Conservation (phyloP, 495 filamentous ascomycete species). For the Penicillium lagena region DNA sequence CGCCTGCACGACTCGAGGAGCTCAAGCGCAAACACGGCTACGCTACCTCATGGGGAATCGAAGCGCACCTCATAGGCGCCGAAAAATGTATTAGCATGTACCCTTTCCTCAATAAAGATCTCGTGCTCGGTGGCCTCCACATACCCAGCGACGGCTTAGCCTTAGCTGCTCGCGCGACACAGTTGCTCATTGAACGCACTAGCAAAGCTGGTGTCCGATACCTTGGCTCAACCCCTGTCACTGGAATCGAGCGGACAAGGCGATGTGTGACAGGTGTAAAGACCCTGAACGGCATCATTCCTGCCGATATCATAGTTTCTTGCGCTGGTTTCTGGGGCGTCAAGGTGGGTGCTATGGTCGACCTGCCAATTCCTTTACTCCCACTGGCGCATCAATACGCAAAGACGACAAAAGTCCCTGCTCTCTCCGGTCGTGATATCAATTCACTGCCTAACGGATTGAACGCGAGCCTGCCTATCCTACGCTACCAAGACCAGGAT, state of each 20-base stretch:
- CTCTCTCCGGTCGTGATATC: slow-evolving; percentile 20
- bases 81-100: slow-evolving; percentile 39
- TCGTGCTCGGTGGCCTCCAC: slow-evolving; percentile 41
- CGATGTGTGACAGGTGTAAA: slow-evolving; percentile 38
- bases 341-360: slow-evolving; percentile 45
- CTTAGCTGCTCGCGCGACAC: slow-evolving; percentile 41
- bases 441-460: slow-evolving; percentile 27
- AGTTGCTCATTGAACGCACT: slow-evolving; percentile 42
- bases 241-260: slow-evolving; percentile 28
- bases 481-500: slow-evolving; percentile 46
- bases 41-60: slow-evolving; percentile 41
- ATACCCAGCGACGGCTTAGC: slow-evolving; percentile 46
- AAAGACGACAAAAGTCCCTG: slow-evolving; percentile 37
- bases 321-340: slow-evolving; percentile 52
- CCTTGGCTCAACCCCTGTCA: slow-evolving; percentile 37
- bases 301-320: slow-evolving; percentile 43
- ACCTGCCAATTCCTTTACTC: slow-evolving; percentile 39
- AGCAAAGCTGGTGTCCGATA: slow-evolving; percentile 41
- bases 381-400: slow-evolving; percentile 48
- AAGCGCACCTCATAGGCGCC: slow-evolving; percentile 30
- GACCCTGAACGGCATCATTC: slow-evolving; percentile 29
- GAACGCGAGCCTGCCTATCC: slow-evolving; percentile 38
- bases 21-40: slow-evolving; percentile 47
- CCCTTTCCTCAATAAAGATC: slow-evolving; percentile 35
- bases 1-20: slow-evolving; percentile 39